phyloP scores from a whole-genome alignment of 2,329 filamentous ascomycete species.

The Tolypocladium cylindrosporum region DNA sequence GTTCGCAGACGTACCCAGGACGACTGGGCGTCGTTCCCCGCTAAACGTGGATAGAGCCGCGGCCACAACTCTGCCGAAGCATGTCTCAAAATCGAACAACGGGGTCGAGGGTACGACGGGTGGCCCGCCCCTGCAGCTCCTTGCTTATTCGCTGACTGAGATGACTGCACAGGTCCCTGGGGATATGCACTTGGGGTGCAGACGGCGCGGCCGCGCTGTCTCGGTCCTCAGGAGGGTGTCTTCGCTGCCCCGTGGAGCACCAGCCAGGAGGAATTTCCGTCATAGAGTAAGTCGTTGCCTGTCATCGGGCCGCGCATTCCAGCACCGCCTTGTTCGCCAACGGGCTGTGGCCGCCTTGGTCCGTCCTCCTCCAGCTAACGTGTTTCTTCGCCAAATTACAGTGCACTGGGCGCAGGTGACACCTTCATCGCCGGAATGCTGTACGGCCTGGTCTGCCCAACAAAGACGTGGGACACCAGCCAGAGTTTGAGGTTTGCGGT shows the following conservation, averaged over 20 bases:
- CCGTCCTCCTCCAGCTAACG: not conserved
- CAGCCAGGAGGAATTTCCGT: conserved; percentile 31
- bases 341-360: not conserved
- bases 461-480: conserved; percentile 35
- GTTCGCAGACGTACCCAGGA: not conserved
- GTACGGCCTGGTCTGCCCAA: conserved; percentile 45
- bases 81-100: conserved; percentile 37
- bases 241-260: conserved; percentile 30
- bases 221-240: conserved; percentile 15
- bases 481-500: conserved; percentile 51
- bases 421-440: conserved; percentile 66
- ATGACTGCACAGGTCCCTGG: conserved; percentile 26
- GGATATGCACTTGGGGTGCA: conserved; percentile 51
- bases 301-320: not conserved
- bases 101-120: conserved; percentile 32
- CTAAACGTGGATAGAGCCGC: conserved; percentile 14
- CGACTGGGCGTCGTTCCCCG: not conserved
- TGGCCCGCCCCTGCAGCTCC: conserved; percentile 2
- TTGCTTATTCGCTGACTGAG: conserved; percentile 10
- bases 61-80: conserved; percentile 36
- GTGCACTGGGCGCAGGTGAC: conserved; percentile 64
- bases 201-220: conserved; percentile 30
- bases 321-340: not conserved
- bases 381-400: conserved; percentile 16
- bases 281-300: conserved; percentile 44